Conservation (phyloP, 495 filamentous ascomycete species). For the Recurvomyces mirabilis region DNA sequence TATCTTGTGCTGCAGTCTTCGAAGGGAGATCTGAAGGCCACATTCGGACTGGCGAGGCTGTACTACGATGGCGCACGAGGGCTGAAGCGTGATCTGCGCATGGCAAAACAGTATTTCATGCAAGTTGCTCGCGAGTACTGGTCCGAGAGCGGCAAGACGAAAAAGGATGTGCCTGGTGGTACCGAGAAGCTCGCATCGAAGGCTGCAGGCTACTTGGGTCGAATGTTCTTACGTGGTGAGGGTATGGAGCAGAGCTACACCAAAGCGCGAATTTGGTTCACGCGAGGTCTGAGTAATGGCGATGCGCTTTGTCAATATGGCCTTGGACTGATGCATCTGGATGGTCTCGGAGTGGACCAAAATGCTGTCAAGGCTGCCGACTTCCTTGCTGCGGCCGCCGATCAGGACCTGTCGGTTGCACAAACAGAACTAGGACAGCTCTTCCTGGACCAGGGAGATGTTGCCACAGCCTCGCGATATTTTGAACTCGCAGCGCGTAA, state of each 20-base stretch:
- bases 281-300: slow-evolving; percentile 62
- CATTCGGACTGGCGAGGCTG: slow-evolving; percentile 75
- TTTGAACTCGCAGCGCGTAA: slow-evolving; percentile 89
- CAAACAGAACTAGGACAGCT: slow-evolving; percentile 76
- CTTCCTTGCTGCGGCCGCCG: slow-evolving; percentile 71
- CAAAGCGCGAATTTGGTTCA: slow-evolving; percentile 76
- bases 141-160: slow-evolving; percentile 59
- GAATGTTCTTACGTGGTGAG: slow-evolving; percentile 89
- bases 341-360: slow-evolving; percentile 68
- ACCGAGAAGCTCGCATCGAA: slow-evolving; percentile 79
- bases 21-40: slow-evolving; percentile 87
- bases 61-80: slow-evolving; percentile 81
- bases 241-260: slow-evolving; percentile 70
- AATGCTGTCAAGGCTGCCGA: slow-evolving; percentile 64
- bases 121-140: slow-evolving; percentile 77
- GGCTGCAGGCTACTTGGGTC: slow-evolving; percentile 79
- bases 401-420: slow-evolving; percentile 72
- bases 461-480: slow-evolving; percentile 64
- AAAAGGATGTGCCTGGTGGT: slow-evolving; percentile 37
- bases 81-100: slow-evolving; percentile 57
- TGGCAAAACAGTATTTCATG: slow-evolving; percentile 74
- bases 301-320: slow-evolving; percentile 81
- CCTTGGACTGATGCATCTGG: slow-evolving; percentile 73
- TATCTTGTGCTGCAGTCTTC: slow-evolving; percentile 88
- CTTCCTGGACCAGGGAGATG: slow-evolving; percentile 80